Base-by-base conservation (phyloP, 1,284 basidiomycete species). In the Trichosporon coremiiforme region DNA sequence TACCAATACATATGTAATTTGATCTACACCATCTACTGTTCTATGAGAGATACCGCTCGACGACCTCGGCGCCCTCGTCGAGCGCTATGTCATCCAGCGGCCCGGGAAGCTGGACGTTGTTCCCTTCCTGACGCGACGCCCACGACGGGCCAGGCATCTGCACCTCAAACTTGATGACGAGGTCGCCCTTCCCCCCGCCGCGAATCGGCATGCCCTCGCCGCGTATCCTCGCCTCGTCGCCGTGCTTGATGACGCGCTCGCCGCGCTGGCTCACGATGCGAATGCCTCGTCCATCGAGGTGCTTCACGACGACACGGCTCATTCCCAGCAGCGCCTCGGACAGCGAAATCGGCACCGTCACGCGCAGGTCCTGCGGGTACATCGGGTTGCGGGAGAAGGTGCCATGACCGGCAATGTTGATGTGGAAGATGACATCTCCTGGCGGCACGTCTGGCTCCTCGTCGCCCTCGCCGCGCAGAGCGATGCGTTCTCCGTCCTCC, bases 261-360 rank as follows among this genome's bases (percentile, higher is more conserved):
- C 91, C 89, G 2, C 88, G 85, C 9, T 90, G 90, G 72, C 88
- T 90, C 1, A 87, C 84, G 15, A 95, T 88, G 63, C 89, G 88
- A 66, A 97, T 87, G 6, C 94, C 93, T 13, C 93, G 89, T 2
- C 94, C 94, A 79, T 98, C 94, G 29, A 98, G 86, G 81, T 98
- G 94, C 13, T 90, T 91, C 68, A 97, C 84, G 20, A 95, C 84
- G 72, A 96, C 90, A 22, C 94, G 89, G 67, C 90, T 91, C 83
- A 98, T 94, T 17, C 94, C 94, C 63, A 95, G 87, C 10, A 98
- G 86, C 2, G 94, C 91, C 83, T 98, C 95, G 6, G 94, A 95
- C n/a, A 97, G 86, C 0, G 92, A 93, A 71, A 98, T 90, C 50
- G 80, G 76, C 8, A 84, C 74, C 12, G 76, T 77, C 2, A 78